Evolutionary conservation across 306 rosid genomes (phyloP), one percentile per base, ranked within the genome.

Genomic region (Carpinus viminea): DNA sequence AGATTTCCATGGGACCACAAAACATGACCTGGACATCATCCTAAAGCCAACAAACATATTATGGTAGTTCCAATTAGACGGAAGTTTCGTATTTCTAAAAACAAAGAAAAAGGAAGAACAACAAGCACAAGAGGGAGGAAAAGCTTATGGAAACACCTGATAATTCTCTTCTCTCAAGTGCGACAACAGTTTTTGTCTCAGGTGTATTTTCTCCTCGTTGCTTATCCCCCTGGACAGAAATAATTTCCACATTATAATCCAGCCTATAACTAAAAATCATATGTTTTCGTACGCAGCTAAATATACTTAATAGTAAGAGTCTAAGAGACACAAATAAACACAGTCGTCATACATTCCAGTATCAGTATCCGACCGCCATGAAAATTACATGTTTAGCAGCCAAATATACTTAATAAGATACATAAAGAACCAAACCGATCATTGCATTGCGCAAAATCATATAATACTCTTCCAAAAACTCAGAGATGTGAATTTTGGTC

Each of bases 91-190:
- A 56, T 26, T 43, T 43, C 57, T 4, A 31, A 1, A 10, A 55
- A 26, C 45, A 50, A 48, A 31, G 59, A 36, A 8, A 13, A 54
- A 45, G 71, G 47, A n/a, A 66, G 52, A 68, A 62, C 53, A 55
- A 54, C 18, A 68, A 48, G 68, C 68, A 74, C 15, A 62, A 78
- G 61, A 86, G 46, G 2, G 24, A 53, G 20, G 77, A 72, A 38
- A 61, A 26, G 43, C 34, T 66, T 8, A 20, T 53, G 47, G 8
- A 74, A 78, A 34, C 55, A 94, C 98, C 98, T 92, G 88, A 80
- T 88, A 82, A 85, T 88, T 89, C 77, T 91, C 97, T 85, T 95
- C 98, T 75, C 97, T 88, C 84, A 91, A 81, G 83, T 92, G 90
- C 73, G 88, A 77, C 90, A 95, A 76, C 85, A 95, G 88, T 80